A percentile compares a stretch with the other conserved stretches of the same genome.
These are phyloP conservation scores for Penicillium occitanis DNA, from an alignment of 2,329 filamentous ascomycete species.

Conservation along the genomic window DNA sequence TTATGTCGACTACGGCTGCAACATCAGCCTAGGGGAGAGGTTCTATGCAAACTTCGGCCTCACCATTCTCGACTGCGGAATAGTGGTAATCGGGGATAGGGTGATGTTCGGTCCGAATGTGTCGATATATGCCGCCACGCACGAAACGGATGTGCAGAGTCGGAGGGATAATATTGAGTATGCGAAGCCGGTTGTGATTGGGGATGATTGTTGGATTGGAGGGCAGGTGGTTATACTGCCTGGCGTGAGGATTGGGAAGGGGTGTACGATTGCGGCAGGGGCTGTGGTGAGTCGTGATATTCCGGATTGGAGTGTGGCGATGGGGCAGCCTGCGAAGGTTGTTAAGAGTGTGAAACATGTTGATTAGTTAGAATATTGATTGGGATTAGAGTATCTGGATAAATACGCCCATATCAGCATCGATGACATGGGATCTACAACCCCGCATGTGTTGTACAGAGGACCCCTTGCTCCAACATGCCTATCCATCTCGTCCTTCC, in stretches of 20 bases:
- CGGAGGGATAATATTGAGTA: constrained; percentile 52
- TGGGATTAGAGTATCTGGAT: background rate
- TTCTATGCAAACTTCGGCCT: constrained; percentile 55
- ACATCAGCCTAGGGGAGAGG: constrained; percentile 58
- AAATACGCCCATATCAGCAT: background rate
- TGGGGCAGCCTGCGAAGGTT: constrained; percentile 22
- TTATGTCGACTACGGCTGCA: constrained; percentile 64
- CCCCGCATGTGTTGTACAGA: background rate
- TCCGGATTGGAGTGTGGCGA: constrained; percentile 22
- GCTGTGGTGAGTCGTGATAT: constrained; percentile 41
- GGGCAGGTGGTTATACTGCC: constrained; percentile 48
- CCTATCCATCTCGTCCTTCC: no score
- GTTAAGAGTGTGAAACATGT: constrained; percentile 21
- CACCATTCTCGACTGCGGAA: constrained; percentile 52
- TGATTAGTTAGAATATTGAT: background rate
- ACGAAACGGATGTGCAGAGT: constrained; percentile 52
- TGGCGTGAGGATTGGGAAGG: constrained; percentile 44
- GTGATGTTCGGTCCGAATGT: constrained; percentile 56
- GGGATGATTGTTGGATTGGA: constrained; percentile 52
- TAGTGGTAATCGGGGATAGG: constrained; percentile 54
- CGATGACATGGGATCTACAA: background rate
- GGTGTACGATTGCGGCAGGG: constrained; percentile 43
- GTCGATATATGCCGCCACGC: constrained; percentile 54
- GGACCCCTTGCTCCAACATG: background rate
- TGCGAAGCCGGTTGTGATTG: constrained; percentile 50